Evolutionary conservation across 2,329 filamentous ascomycete species (phyloP).

Genomic region (Aspergillus spinulosporus): DNA sequence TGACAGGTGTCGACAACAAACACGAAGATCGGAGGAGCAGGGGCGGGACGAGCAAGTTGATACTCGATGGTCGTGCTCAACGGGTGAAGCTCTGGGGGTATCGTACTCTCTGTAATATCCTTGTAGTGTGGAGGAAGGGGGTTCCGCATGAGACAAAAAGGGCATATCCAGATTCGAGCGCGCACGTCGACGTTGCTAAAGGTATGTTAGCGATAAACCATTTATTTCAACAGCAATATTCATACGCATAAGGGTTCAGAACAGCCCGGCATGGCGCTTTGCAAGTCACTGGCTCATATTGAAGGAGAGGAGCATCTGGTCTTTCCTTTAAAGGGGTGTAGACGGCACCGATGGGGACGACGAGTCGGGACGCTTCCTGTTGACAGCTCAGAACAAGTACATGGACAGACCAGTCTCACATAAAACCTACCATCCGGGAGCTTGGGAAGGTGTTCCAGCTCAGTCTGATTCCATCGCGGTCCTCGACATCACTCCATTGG

Average conservation of each 20-base stretch:
- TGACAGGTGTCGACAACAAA: conserved; percentile 70
- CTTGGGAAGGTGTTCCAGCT: conserved; percentile 99
- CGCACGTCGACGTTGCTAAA: conserved; percentile 64
- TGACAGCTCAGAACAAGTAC: conserved; percentile 31
- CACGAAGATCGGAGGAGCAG: conserved; percentile 66
- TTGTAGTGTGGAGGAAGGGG: conserved; percentile 67
- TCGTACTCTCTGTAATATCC: conserved; percentile 66
- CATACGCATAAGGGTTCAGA: conserved; percentile 93
- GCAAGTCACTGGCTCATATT: conserved; percentile 96
- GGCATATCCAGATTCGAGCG: conserved; percentile 67
- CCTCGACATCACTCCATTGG: conserved; percentile 94
- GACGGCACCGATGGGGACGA: conserved; percentile 92
- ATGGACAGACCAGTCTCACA: not conserved
- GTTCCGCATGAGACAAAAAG: conserved; percentile 67
- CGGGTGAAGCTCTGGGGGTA: conserved; percentile 66
- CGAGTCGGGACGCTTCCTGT: conserved; percentile 88
- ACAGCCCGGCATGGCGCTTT: conserved; percentile 94
- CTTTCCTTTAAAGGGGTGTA: conserved; percentile 97
- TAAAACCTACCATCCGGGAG: conserved; percentile 78
- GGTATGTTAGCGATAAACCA: conserved; percentile 26
- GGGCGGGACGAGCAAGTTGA: conserved; percentile 61
- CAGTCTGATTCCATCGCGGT: conserved; percentile 89
- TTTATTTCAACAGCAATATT: conserved; percentile 10
- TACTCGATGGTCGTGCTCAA: conserved; percentile 68
- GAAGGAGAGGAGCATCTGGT: conserved; percentile 77